Evolutionary conservation across 169 alveolate genomes (phyloP), one percentile per base, ranked within the genome.

Genomic region (Cryptosporidium xiaoi): DNA sequence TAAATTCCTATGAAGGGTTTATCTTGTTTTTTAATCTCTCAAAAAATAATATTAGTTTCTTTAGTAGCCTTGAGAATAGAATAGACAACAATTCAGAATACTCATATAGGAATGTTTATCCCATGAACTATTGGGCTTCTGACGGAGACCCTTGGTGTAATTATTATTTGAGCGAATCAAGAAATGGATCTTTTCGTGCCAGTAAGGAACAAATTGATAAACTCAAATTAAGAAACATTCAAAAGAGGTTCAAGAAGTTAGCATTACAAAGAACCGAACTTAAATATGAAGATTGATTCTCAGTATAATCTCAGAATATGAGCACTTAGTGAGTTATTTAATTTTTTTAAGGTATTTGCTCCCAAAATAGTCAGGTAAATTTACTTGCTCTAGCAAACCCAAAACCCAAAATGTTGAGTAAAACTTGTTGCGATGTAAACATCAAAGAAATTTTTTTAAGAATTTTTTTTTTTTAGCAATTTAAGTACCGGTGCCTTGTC

Each of bases 1-100:
- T 98, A 83, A 97, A 97, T 69, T 97, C 99, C 40, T 98, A 98
- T 93, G 99, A 98, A 92, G 98, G 98, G 7, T 97, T 93, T 90
- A 99, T 97, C 18, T 97, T 98, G 24, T 93, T 97, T 65, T 95
- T 95, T 5, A 90, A 83, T 46, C 84, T 90, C 20, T 84, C 71
- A 8, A 93, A 94, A 69, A 84, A 44, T n/a, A 46, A 77, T 40
- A 33, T 40, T 12, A 34, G 64, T 16, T 77, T 44, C 64, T 62
- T 77, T 34, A 12, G 16, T 13, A 66, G 33, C 12, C 33, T 77
- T 44, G 51, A 60, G 64, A 36, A 50, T 40, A 40, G 46, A n/a
- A 27, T 44, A 24, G 71, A 62, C 2, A 13, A 24, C 29, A 8
- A 31, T 33, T 62, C 87, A 4, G 62, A 60, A 60, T 77, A 27